Evolutionary conservation across 2,329 filamentous ascomycete species (phyloP).

Genomic region (Apiospora saccharicola): DNA sequence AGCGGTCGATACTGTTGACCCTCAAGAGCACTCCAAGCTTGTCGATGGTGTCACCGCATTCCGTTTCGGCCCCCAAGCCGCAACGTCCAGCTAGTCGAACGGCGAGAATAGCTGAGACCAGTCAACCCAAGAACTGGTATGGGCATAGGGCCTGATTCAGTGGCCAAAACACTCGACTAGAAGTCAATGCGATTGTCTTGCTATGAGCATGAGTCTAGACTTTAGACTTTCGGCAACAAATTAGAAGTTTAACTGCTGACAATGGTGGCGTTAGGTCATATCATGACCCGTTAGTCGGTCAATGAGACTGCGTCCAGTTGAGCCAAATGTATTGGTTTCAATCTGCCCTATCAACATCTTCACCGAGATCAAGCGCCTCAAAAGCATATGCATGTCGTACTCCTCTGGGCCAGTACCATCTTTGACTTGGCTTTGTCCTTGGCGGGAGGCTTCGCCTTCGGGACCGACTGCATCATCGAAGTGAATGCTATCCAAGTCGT

Average conservation of each 20-base stretch:
- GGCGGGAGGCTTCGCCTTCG: constrained; percentile 40
- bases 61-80: neutral
- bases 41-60: too few relatives aligned
- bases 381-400: neutral
- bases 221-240: too few relatives aligned
- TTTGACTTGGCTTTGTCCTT: constrained; percentile 29
- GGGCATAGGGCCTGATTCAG: neutral
- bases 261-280: too few relatives aligned
- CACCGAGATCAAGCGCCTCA: neutral
- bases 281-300: too few relatives aligned
- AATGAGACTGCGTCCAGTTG: too few relatives aligned
- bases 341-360: too few relatives aligned
- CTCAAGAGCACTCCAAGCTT: neutral
- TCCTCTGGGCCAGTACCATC: constrained; percentile 18
- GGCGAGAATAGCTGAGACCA: neutral
- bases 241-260: too few relatives aligned
- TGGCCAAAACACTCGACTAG: neutral
- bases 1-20: neutral
- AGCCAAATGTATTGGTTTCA: too few relatives aligned
- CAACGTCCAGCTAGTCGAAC: too few relatives aligned
- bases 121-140: neutral
- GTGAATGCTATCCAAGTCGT: constrained; percentile 48
- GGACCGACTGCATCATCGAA: constrained; percentile 38
- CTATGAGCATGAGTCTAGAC: too few relatives aligned
- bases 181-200: constrained; percentile 2